These are phyloP conservation scores for Coniochaeta pulveracea DNA, from an alignment of 2,329 filamentous ascomycete genomes.

Conservation along the genomic window DNA sequence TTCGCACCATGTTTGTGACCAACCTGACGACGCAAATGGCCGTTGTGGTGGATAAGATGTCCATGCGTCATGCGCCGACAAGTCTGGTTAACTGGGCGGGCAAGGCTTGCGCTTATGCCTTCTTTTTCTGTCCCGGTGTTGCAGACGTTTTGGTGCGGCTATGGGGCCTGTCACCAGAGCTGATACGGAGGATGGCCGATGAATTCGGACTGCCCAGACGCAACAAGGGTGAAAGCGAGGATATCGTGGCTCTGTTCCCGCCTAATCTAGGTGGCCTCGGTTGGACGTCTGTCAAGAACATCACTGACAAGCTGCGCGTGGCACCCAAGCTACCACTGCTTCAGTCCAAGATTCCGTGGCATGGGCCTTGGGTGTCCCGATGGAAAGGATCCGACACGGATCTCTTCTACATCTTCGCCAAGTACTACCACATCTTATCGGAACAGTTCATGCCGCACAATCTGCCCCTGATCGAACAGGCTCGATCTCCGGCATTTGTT, in stretches of 20 bases:
- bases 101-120: constrained; percentile 84
- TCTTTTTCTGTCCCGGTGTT: constrained; percentile 82
- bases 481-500: constrained; percentile 64
- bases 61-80: constrained; percentile 53
- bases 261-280: constrained; percentile 45
- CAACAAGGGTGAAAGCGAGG: constrained; percentile 44
- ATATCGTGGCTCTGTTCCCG: constrained; percentile 61
- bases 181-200: constrained; percentile 59
- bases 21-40: constrained; percentile 76
- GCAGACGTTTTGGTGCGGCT: constrained; percentile 73
- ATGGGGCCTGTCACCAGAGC: constrained; percentile 61
- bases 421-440: constrained; percentile 72
- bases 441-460: constrained; percentile 57
- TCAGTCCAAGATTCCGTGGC: constrained; percentile 68
- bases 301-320: constrained; percentile 49
- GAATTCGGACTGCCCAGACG: constrained; percentile 54
- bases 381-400: constrained; percentile 86
- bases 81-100: constrained; percentile 77
- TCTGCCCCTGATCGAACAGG: constrained; percentile 41
- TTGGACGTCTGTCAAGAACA: constrained; percentile 39
- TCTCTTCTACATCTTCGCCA: constrained; percentile 83
- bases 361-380: constrained; percentile 70
- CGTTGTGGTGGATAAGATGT: constrained; percentile 84
- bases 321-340: constrained; percentile 54
- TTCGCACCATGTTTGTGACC: constrained; percentile 74